phyloP scores from a whole-genome alignment of 306 rosid genomes.

The Fragaria nilgerrensis region DNA sequence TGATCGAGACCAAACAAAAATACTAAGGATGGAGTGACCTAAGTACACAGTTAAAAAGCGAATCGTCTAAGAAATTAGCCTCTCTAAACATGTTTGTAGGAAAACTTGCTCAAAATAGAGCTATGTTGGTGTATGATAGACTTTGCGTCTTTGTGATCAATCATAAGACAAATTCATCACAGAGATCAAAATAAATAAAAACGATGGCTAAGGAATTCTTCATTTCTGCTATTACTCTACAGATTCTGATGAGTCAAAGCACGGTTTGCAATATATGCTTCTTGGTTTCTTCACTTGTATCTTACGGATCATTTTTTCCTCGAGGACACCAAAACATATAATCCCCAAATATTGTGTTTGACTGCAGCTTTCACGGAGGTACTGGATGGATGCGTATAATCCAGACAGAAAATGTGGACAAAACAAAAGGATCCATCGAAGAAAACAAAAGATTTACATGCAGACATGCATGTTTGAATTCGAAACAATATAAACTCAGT shows the following conservation, averaged over 20 bases:
- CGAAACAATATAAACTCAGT: no score
- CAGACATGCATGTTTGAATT: no score
- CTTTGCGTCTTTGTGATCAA: not conserved
- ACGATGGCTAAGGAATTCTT: not conserved
- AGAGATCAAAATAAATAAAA: not conserved
- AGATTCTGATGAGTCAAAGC: slow-evolving; percentile 27
- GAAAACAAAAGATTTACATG: not conserved
- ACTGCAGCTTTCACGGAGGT: not conserved
- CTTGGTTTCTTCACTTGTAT: slow-evolving; percentile 14
- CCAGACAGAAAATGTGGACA: not conserved
- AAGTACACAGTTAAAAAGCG: no score
- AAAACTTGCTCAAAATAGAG: not conserved
- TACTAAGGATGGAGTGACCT: no score
- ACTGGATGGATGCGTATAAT: not conserved
- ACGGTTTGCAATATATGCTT: slow-evolving; percentile 28
- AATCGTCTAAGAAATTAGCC: no score
- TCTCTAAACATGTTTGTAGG: no score
- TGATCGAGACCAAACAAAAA: no score
- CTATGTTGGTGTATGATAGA: not conserved
- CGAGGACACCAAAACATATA: slow-evolving; percentile 3
- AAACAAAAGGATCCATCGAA: no score
- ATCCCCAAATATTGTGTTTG: slow-evolving; percentile 11
- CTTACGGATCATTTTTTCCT: slow-evolving; percentile 15
- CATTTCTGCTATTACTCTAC: not conserved
- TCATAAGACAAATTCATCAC: not conserved